Conservation (phyloP, 2,329 filamentous ascomycete species). For the Apiospora saccharicola region DNA sequence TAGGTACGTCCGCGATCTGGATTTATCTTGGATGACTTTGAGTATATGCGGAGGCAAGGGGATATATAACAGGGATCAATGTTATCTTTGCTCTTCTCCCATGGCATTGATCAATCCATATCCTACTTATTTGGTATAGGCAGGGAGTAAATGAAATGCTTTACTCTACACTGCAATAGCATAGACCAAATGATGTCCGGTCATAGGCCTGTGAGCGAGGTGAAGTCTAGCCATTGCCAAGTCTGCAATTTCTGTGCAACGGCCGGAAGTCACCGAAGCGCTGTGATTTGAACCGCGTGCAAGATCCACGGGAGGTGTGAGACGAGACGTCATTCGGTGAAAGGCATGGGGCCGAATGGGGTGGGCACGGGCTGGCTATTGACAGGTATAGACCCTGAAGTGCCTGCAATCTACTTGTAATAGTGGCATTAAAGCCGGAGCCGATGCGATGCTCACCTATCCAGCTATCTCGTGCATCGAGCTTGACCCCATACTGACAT, state of each 20-base stretch:
- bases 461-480: not conserved
- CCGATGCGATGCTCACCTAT: not conserved
- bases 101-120: not conserved
- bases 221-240: not conserved
- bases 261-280: constrained; percentile 9
- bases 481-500: not conserved
- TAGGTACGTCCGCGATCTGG: not conserved
- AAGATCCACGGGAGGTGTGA: not conserved
- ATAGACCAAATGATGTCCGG: not conserved
- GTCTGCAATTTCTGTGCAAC: not conserved
- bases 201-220: not conserved
- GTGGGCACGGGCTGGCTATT: not conserved
- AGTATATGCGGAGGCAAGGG: not conserved
- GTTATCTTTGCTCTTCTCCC: too few species aligned
- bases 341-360: constrained; percentile 21
- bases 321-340: constrained; percentile 26
- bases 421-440: not conserved
- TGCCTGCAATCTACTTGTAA: not conserved
- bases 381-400: not conserved
- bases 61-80: not conserved
- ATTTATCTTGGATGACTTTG: not conserved
- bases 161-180: not conserved
- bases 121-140: too few species aligned
- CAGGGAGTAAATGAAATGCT: not conserved
- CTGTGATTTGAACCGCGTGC: not conserved